Conservation (phyloP, 1,284 basidiomycete species). For the Tilletia caries region DNA sequence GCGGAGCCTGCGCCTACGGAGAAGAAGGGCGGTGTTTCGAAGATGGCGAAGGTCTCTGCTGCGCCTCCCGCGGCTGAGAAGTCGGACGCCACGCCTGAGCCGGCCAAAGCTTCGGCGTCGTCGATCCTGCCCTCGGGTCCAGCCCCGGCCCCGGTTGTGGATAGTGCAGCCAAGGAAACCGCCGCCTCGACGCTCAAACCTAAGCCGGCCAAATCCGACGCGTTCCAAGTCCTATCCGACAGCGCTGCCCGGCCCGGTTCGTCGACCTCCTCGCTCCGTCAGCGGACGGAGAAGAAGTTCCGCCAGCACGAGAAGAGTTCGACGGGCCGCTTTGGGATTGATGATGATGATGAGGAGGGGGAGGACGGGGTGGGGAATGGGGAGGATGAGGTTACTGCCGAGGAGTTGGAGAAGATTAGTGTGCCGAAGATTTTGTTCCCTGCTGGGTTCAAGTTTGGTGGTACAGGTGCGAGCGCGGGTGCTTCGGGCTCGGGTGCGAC, state of each 20-base stretch:
- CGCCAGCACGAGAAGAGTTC: constrained; percentile 41
- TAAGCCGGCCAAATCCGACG: constrained; percentile 21
- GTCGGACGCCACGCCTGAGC: constrained; percentile 22
- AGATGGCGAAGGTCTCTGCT: neutral
- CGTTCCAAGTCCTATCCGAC: constrained; percentile 24
- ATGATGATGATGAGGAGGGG: constrained; percentile 36
- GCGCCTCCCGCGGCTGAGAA: neutral
- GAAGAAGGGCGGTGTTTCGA: neutral
- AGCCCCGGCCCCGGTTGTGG: constrained; percentile 17
- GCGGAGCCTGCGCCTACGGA: neutral
- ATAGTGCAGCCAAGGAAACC: neutral
- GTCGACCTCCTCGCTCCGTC: constrained; percentile 38
- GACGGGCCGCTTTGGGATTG: constrained; percentile 35
- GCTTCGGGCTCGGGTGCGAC: neutral
- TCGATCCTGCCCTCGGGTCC: constrained; percentile 22
- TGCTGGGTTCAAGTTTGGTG: constrained; percentile 40
- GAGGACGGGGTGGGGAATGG: constrained; percentile 32
- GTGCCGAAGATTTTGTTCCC: constrained; percentile 46
- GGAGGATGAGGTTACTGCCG: constrained; percentile 40
- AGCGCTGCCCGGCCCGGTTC: constrained; percentile 12
- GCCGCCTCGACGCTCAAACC: constrained; percentile 14
- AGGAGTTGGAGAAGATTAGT: constrained; percentile 50
- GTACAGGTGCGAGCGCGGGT: neutral
- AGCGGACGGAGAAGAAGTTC: constrained; percentile 40
- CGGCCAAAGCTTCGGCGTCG: constrained; percentile 26